A percentile compares a stretch with the other conserved stretches of the same genome.
phyloP scores from a whole-genome alignment of 2,329 filamentous ascomycete genomes.

The Hymenoscyphus albidus region DNA sequence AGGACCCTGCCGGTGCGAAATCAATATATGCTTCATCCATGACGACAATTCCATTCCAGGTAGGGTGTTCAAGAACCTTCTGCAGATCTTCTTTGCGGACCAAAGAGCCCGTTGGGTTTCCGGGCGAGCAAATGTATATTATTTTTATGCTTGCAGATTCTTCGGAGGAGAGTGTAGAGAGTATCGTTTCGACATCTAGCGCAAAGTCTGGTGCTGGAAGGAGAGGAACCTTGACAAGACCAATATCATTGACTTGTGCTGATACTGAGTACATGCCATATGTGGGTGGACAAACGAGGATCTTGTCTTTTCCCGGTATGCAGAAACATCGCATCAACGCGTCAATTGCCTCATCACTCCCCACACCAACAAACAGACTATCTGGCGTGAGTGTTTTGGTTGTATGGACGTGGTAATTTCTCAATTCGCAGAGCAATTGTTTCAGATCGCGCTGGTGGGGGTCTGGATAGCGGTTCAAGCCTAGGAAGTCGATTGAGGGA shows the following conservation, averaged over 20 bases:
- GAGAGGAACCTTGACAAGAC: conserved; percentile 81
- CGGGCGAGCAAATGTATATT: conserved; percentile 88
- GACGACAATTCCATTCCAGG: conserved; percentile 92
- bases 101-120: conserved; percentile 84
- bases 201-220: conserved; percentile 67
- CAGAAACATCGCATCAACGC: conserved; percentile 92
- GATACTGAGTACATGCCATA: conserved; percentile 99
- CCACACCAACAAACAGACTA: conserved; percentile 91
- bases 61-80: conserved; percentile 74
- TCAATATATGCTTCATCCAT: conserved; percentile 97
- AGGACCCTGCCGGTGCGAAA: conserved; percentile 75
- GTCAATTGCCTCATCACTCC: conserved; percentile 96
- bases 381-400: conserved; percentile 67
- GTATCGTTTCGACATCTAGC: conserved; percentile 68
- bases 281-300: conserved; percentile 91
- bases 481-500: conserved; percentile 68
- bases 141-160: conserved; percentile 71
- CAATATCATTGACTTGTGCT: conserved; percentile 89
- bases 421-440: conserved; percentile 77
- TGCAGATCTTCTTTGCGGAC: conserved; percentile 72
- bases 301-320: conserved; percentile 78
- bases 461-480: conserved; percentile 92
- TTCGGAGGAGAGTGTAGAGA: conserved; percentile 54
- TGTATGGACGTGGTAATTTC: conserved; percentile 82
- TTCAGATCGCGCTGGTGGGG: conserved; percentile 90